phyloP scores from a whole-genome alignment of 345 rosid genomes.

The Arabidopsis suecica region DNA sequence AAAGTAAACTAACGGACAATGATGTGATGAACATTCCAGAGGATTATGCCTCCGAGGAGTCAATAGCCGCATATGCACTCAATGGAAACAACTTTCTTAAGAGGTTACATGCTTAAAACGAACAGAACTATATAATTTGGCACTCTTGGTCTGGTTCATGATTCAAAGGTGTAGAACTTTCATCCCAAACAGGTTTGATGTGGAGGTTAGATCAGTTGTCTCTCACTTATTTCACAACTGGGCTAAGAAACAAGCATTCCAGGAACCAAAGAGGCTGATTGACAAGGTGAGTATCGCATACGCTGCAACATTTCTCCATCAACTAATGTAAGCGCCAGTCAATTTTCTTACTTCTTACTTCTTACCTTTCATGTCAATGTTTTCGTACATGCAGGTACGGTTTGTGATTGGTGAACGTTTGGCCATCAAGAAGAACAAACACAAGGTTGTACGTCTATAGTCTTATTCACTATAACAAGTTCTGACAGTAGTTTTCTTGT shows the following conservation, averaged over 20 bases:
- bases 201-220: slow-evolving; percentile 78
- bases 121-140: slow-evolving; percentile 25
- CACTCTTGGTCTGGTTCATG: slow-evolving; percentile 5
- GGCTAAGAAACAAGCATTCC: slow-evolving; percentile 94
- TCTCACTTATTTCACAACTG: slow-evolving; percentile 92
- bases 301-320: slow-evolving; percentile 26
- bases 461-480: background rate
- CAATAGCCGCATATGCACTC: slow-evolving; percentile 47
- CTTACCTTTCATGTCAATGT: slow-evolving; percentile 21
- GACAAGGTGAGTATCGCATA: slow-evolving; percentile 62
- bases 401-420: slow-evolving; percentile 90
- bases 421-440: slow-evolving; percentile 71
- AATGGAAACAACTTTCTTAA: slow-evolving; percentile 68
- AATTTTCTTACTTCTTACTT: slow-evolving; percentile 14
- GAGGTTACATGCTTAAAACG: slow-evolving; percentile 58
- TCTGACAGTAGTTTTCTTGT: background rate
- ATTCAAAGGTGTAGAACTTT: slow-evolving; percentile 4
- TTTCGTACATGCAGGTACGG: slow-evolving; percentile 59
- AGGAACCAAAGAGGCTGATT: slow-evolving; percentile 82
- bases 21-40: slow-evolving; percentile 42
- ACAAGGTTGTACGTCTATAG: slow-evolving; percentile 62
- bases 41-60: slow-evolving; percentile 52
- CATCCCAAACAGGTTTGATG: slow-evolving; percentile 62
- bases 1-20: slow-evolving; percentile 47
- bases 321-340: slow-evolving; percentile 10